phyloP scores from a whole-genome alignment of 2,329 filamentous ascomycete species.

The Simplicillium aogashimaense region DNA sequence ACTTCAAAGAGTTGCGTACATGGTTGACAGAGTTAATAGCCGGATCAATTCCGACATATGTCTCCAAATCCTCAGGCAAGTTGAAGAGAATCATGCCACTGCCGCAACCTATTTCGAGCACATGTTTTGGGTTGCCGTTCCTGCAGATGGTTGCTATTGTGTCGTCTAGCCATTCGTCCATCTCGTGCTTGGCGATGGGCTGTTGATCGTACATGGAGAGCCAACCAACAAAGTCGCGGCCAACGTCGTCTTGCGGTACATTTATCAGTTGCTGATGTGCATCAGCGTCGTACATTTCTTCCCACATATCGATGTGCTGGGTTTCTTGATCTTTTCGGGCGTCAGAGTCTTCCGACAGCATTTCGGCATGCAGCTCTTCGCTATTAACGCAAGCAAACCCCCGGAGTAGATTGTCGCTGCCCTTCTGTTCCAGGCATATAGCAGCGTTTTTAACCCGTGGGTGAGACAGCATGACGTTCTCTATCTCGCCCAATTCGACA shows the following conservation, averaged over 20 bases:
- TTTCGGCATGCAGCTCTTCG: not conserved
- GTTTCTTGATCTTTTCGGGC: not conserved
- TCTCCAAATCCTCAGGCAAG: slow-evolving; percentile 8
- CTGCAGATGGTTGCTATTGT: slow-evolving; percentile 13
- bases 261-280: slow-evolving; percentile 8
- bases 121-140: slow-evolving; percentile 4
- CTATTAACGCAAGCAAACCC: slow-evolving; percentile 4
- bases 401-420: slow-evolving; percentile 1
- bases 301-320: slow-evolving; percentile 10
- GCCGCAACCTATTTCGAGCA: slow-evolving; percentile 20
- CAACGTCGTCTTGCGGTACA: slow-evolving; percentile 7
- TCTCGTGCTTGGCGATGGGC: slow-evolving; percentile 14
- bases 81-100: slow-evolving; percentile 22
- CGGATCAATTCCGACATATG: slow-evolving; percentile 18
- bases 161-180: slow-evolving; percentile 22
- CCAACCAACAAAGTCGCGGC: slow-evolving; percentile 19
- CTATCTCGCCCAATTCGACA: slow-evolving; percentile 18
- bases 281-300: slow-evolving; percentile 9
- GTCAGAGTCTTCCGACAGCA: too few relatives aligned
- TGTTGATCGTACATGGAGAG: slow-evolving; percentile 20
- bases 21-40: slow-evolving; percentile 12
- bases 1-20: slow-evolving; percentile 7
- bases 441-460: slow-evolving; percentile 10
- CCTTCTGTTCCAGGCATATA: slow-evolving; percentile 6
- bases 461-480: slow-evolving; percentile 10